Base-by-base conservation (phyloP, 2,329 filamentous ascomycete species). In the Clonostachys chloroleuca region DNA sequence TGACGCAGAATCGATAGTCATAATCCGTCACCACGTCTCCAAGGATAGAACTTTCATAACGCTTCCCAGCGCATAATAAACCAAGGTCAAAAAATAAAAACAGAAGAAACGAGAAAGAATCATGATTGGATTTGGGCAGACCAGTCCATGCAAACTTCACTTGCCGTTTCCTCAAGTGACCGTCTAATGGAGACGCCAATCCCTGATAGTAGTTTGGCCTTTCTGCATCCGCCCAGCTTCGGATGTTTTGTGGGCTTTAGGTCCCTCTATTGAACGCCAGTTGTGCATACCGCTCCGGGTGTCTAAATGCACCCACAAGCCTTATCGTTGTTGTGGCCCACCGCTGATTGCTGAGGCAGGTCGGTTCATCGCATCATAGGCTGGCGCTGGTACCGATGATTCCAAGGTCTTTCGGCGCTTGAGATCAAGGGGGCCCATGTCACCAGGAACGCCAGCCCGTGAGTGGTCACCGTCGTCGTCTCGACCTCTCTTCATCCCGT, bases 361-460 rank as follows among this genome's bases (percentile, higher is more conserved):
- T 52, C 75, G 73, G 52, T 63, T 74, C 60, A 78, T 67, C 16
- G 70, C 56, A 43, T 80, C 75, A 56, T 78, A 80, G 16, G 62
- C 65, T 18, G 77, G 67, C 18, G 70, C 64, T 20, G 77, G 68
- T n/a, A 78, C 72, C 3, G 73, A 69, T 12, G 75, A 70, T 56
- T 89, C 84, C 52, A 82, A 75, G 1, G 87, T 92, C 74, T 92
- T 92, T 53, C 89, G 84, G 55, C 90, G 83, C 72, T 95, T 95
- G 49, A 86, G 66, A 18, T 87, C 80, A 52, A 83, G 69, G 41
- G 84, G 81, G 12, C 57, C 59, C 55, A 63, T 57, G 41, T 78
- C 78, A 59, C 77, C 84, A 30, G 24, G 24, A 10, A 10, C 24
- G 37, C 81, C 76, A 18, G 85, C 79, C 12, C 87, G 83, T 44